Percentiles rank a stretch among this genome's conserved stretches.
Evolutionary conservation across 2,329 filamentous ascomycete species (phyloP).

Genomic region (Paecilomyces formosus): DNA sequence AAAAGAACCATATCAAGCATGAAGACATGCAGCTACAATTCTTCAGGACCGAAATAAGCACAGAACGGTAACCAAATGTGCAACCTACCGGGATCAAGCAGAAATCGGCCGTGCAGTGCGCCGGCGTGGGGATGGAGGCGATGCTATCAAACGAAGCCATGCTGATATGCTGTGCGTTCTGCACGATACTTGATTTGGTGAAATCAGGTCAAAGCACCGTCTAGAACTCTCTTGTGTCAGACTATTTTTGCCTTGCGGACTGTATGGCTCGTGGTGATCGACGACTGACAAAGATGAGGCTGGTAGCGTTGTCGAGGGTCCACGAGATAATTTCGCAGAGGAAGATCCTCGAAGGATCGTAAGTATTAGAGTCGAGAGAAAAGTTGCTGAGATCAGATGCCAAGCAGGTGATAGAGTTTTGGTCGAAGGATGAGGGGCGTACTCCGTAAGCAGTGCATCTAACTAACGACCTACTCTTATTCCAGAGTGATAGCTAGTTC

Average conservation of each 20-base stretch:
- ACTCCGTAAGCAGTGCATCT: not conserved
- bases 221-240: not conserved
- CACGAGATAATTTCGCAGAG: not conserved
- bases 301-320: not conserved
- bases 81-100: constrained; percentile 71
- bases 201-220: not conserved
- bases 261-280: not conserved
- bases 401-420: not conserved
- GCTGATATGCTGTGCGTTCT: not conserved
- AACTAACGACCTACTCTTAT: not conserved
- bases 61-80: not conserved
- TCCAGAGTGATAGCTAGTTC: too few species aligned
- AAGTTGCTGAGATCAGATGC: not conserved
- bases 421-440: not conserved
- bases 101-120: constrained; percentile 78
- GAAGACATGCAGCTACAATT: too few species aligned
- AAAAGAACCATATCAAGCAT: not conserved
- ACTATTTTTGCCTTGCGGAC: not conserved
- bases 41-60: not conserved
- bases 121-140: constrained; percentile 50
- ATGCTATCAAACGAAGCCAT: constrained; percentile 5
- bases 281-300: not conserved
- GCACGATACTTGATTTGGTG: not conserved
- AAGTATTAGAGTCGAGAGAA: not conserved
- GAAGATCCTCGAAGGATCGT: not conserved